Evolutionary conservation across 768 basidiomycete genomes (phyloP).

Genomic region (Pisolithus albus): DNA sequence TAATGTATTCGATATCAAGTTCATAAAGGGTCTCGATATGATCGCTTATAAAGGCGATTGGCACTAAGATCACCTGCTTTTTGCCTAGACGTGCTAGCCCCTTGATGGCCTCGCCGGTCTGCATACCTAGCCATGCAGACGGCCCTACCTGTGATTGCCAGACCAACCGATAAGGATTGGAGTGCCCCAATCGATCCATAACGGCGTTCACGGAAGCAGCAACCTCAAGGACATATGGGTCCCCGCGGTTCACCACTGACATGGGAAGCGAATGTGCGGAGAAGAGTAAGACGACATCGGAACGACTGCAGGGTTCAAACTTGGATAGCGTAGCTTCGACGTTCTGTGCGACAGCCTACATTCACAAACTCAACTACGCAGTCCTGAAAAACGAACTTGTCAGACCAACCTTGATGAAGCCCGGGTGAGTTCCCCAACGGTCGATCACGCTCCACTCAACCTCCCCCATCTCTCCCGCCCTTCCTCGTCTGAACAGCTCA

Average conservation of each 20-base stretch:
- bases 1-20: slow-evolving; percentile 87
- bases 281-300: slow-evolving; percentile 80
- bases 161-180: slow-evolving; percentile 86
- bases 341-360: slow-evolving; percentile 84
- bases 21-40: slow-evolving; percentile 99
- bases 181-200: slow-evolving; percentile 76
- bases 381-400: background rate
- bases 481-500: slow-evolving; percentile 71
- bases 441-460: slow-evolving; percentile 98
- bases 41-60: slow-evolving; percentile 98
- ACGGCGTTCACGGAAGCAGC: slow-evolving; percentile 90
- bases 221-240: slow-evolving; percentile 94
- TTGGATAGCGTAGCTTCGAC: slow-evolving; percentile 75
- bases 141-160: slow-evolving; percentile 99
- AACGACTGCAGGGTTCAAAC: slow-evolving; percentile 65
- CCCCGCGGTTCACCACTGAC: slow-evolving; percentile 97
- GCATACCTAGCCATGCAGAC: slow-evolving; percentile 96
- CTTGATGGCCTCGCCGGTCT: slow-evolving; percentile 88
- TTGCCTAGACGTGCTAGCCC: slow-evolving; percentile 70
- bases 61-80: slow-evolving; percentile 77
- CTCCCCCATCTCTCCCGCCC: slow-evolving; percentile 52
- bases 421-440: slow-evolving; percentile 93
- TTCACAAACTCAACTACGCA: slow-evolving; percentile 1
- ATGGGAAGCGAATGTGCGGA: slow-evolving; percentile 97
- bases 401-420: slow-evolving; percentile 81